These are phyloP conservation scores for Cyclostephanos invisitatus DNA, from an alignment of 108 stramenopile species.

Conservation along the genomic window DNA sequence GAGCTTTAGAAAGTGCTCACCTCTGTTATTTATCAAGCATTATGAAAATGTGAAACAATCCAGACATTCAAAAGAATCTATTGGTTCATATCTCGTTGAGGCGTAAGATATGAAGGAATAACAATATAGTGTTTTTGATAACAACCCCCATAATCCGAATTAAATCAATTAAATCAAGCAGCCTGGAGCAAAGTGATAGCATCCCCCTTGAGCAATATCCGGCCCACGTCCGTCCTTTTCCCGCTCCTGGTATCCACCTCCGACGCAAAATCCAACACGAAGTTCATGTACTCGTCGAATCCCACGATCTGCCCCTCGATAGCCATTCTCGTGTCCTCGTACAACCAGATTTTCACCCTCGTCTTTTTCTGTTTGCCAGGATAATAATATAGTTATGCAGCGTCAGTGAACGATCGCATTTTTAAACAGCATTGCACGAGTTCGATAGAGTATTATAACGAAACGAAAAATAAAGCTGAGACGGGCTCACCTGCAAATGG, in stretches of 20 bases:
- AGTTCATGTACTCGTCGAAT: constrained; percentile 89
- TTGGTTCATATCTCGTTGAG: too few species aligned
- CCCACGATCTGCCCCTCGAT: constrained; percentile 98
- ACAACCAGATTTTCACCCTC: constrained; percentile 95
- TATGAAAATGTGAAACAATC: too few species aligned
- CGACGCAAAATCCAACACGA: constrained; percentile 92
- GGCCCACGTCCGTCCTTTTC: constrained; percentile 72
- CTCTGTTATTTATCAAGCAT: background rate
- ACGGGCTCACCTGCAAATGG: constrained; percentile 84
- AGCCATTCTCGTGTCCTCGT: constrained; percentile 95
- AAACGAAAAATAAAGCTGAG: constrained; percentile 47
- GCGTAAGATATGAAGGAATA: too few species aligned
- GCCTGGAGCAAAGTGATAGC: constrained; percentile 95
- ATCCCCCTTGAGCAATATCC: constrained; percentile 99
- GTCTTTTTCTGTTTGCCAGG: constrained; percentile 71
- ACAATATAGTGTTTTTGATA: too few species aligned
- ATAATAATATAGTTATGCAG: constrained; percentile 3
- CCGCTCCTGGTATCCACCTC: constrained; percentile 84
- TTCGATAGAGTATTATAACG: constrained; percentile 7
- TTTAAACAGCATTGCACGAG: background rate
- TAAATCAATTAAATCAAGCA: constrained; percentile 47
- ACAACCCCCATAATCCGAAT: background rate
- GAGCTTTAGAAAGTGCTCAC: constrained; percentile 5
- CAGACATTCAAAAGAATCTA: too few species aligned
- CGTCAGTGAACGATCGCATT: constrained; percentile 13